Percentiles rank a stretch among this genome's conserved stretches.
These are phyloP conservation scores for Trichoderma cornu-damae DNA, from an alignment of 2,329 filamentous ascomycete species.

Conservation along the genomic window DNA sequence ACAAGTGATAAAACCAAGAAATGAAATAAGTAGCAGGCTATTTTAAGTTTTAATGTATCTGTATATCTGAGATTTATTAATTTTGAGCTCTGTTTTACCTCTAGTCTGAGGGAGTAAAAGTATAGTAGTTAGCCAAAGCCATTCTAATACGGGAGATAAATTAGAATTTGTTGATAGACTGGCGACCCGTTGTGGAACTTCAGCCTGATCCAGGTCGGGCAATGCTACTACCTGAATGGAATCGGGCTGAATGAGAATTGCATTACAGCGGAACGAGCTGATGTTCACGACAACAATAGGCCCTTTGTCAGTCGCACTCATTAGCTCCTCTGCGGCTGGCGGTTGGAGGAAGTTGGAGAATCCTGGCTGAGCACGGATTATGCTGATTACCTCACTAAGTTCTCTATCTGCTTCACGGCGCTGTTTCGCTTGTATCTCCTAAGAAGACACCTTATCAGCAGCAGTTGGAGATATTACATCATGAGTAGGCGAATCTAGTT, in stretches of 20 bases:
- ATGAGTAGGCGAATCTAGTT: background rate
- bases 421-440: background rate
- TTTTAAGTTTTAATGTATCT: too few species aligned
- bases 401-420: background rate
- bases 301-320: background rate
- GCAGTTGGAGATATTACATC: background rate
- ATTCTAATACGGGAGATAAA: background rate
- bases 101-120: background rate
- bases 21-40: too few species aligned
- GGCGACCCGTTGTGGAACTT: too few species aligned
- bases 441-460: background rate
- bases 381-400: background rate
- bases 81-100: background rate
- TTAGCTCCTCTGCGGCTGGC: background rate
- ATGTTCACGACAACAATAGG: background rate
- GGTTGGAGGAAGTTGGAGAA: background rate
- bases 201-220: too few species aligned
- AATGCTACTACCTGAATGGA: background rate
- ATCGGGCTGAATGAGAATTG: background rate
- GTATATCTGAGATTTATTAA: too few species aligned
- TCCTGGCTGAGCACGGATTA: background rate
- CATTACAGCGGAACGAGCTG: background rate
- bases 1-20: background rate
- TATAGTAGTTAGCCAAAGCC: background rate
- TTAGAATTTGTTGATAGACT: too few species aligned